These are phyloP conservation scores for Posidonia oceanica DNA, from an alignment of 116 monocot species.

Conservation along the genomic window DNA sequence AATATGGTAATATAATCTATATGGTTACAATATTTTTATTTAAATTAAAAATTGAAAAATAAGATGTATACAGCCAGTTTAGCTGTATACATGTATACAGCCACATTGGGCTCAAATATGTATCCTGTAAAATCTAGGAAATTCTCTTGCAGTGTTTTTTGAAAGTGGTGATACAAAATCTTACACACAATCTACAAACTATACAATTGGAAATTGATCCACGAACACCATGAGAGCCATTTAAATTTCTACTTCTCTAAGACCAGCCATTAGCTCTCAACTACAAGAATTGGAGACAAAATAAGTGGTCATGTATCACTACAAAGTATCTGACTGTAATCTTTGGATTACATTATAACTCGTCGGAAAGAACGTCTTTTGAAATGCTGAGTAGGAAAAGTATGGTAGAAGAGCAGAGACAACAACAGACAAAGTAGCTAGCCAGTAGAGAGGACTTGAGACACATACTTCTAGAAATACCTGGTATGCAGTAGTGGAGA, in stretches of 20 bases:
- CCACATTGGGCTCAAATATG: too few species aligned
- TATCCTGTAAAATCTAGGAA: too few species aligned
- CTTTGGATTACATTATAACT: conserved; percentile 34
- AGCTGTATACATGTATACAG: too few species aligned
- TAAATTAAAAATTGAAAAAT: too few species aligned
- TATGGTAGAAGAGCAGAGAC: conserved; percentile 56
- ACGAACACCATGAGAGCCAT: too few species aligned
- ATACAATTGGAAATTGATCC: too few species aligned
- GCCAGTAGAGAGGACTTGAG: conserved; percentile 44
- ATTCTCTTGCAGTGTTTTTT: too few species aligned
- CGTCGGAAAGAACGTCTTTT: conserved; percentile 52
- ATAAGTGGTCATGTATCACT: neutral
- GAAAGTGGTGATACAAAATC: too few species aligned
- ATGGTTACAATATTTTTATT: too few species aligned
- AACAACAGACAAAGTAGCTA: conserved; percentile 34
- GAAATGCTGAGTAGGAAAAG: conserved; percentile 33
- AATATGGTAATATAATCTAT: too few species aligned
- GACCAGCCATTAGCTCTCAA: neutral
- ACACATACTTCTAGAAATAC: conserved; percentile 47
- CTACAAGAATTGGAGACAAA: neutral
- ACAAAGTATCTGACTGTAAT: neutral
- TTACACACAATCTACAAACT: too few species aligned
- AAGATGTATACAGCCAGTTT: too few species aligned
- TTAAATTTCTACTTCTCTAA: neutral
- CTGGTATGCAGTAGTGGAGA: conserved; percentile 45